Conservation (phyloP, 768 basidiomycete species). For the Boletales sp. region DNA sequence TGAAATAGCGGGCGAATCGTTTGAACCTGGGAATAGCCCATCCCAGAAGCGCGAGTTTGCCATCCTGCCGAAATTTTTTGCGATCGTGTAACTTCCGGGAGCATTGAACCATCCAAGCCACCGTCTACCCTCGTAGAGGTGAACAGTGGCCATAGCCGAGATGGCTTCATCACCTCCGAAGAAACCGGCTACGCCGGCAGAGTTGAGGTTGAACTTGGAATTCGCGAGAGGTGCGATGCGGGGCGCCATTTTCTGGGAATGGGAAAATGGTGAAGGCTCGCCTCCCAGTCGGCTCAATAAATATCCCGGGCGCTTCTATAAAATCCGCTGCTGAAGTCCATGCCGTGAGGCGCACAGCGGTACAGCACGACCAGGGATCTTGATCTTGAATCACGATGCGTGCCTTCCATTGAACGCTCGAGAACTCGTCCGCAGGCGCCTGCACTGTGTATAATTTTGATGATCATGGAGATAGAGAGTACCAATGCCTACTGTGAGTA, state of each 20-base stretch:
- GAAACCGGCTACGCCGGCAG: slow-evolving; percentile 32
- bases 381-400: not conserved
- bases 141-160: slow-evolving; percentile 32
- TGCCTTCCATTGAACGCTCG: not conserved
- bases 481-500: too few species aligned
- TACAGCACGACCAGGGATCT: not conserved
- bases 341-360: not conserved
- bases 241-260: slow-evolving; percentile 6
- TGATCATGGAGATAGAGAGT: too few species aligned
- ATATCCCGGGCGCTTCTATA: not conserved
- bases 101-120: slow-evolving; percentile 37
- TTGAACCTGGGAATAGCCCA: slow-evolving; percentile 30
- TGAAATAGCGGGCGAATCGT: slow-evolving; percentile 19
- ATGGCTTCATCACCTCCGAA: slow-evolving; percentile 38
- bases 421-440: not conserved
- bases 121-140: slow-evolving; percentile 27
- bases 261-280: not conserved
- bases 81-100: slow-evolving; percentile 32
- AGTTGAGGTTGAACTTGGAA: slow-evolving; percentile 22
- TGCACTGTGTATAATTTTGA: too few species aligned
- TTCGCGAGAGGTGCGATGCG: slow-evolving; percentile 5
- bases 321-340: not conserved
- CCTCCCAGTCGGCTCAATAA: not conserved
- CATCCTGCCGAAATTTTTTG: slow-evolving; percentile 30
- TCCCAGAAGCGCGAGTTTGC: slow-evolving; percentile 31